phyloP scores from a whole-genome alignment of 176 grass and related monocot species.

The Raddia distichophylla region DNA sequence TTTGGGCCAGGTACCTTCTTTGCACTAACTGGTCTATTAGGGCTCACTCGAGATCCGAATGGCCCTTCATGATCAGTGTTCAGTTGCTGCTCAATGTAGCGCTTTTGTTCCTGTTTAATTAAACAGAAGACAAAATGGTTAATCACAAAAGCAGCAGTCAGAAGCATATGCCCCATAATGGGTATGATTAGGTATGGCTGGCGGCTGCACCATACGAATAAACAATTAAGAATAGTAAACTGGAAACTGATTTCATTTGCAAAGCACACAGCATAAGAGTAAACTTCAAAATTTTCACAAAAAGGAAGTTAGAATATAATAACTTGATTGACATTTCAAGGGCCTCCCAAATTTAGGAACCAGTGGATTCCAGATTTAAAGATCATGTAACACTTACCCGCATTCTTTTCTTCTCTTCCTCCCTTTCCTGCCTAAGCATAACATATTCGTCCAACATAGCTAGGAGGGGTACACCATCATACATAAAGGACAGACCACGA shows the following conservation, averaged over 20 bases:
- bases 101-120: slow-evolving; percentile 81
- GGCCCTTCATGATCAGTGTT: slow-evolving; percentile 68
- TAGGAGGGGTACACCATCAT: slow-evolving; percentile 92
- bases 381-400: slow-evolving; percentile 50
- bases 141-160: background rate
- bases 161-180: background rate
- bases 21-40: slow-evolving; percentile 56
- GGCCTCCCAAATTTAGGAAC: background rate
- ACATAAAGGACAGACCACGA: slow-evolving; percentile 80
- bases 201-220: background rate
- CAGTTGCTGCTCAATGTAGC: slow-evolving; percentile 58
- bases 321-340: background rate
- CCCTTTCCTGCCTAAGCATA: slow-evolving; percentile 97
- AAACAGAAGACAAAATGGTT: slow-evolving; percentile 5
- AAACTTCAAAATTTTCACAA: background rate
- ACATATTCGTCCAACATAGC: slow-evolving; percentile 98
- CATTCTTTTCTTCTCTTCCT: slow-evolving; percentile 94
- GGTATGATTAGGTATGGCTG: background rate
- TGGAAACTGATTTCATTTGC: background rate
- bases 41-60: slow-evolving; percentile 67
- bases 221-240: background rate
- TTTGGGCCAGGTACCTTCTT: slow-evolving; percentile 73
- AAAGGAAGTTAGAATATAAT: background rate
- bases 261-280: background rate
- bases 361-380: slow-evolving; percentile 21